Evolutionary conservation across 1,139 yeast genomes (phyloP), one percentile per base, ranked within the genome.

Genomic region (Saccharomyces hybrid): DNA sequence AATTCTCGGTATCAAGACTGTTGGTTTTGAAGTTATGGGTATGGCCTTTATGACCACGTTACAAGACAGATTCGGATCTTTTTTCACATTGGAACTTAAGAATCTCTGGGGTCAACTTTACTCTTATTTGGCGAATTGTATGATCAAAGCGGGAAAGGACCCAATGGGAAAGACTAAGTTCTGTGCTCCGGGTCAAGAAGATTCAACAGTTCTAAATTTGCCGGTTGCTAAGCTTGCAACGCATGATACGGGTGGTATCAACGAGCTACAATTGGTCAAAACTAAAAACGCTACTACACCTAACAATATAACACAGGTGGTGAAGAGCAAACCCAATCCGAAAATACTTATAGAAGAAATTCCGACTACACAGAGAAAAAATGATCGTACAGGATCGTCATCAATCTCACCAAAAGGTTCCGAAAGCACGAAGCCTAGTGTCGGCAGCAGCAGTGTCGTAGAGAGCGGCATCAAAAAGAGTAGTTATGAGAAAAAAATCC

Each of bases 1-100:
- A 59, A 83, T 88, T 52, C 74, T 88, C 60, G 89, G 88, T 12
- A 85, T 87, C 51, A 90, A 85, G 60, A 82, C 88, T 0, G 78
- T 78, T 7, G 85, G 84, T 67, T 88, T 84, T 65, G 88, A 86
- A 67, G 71, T 84, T 49, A 85, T 88, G 85, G 96, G 96, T 1
- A 82, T 82, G 58, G 95, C 95, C 0, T 74, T 88, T 53, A 75
- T 88, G 56, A 80, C 80, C 61, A 88, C 96, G 0, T 82, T 88
- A 63, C 80, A 81, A 62, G 93, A 87, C 68, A 72, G 95, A 62
- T 84, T 78, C 52, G 79, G 80, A 6, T 71, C 71, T 12, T 70
- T 71, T 47, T 77, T 80, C 54, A 74, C 82, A 38, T 64, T 78
- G 12, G 81, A 78, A 58, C 69, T 79, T 42, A 80, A 75, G 57